These are phyloP conservation scores for Domatiomyces globalis DNA, from an alignment of 2,329 filamentous ascomycete species.

Conservation along the genomic window DNA sequence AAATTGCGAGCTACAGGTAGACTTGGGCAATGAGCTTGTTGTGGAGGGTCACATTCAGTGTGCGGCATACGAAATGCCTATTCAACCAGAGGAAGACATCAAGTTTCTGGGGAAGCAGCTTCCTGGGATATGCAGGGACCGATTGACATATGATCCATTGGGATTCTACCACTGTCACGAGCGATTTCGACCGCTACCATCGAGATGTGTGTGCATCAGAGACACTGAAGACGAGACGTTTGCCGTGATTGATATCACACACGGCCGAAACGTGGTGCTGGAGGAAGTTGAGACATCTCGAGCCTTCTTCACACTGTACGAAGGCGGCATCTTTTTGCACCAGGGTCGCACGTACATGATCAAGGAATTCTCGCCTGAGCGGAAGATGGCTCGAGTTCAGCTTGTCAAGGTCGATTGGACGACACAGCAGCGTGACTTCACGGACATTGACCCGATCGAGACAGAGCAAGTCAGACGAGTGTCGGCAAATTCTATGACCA, in stretches of 20 bases:
- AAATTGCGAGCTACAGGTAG: conserved; percentile 77
- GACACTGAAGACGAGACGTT: conserved; percentile 88
- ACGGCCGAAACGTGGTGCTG: conserved; percentile 67
- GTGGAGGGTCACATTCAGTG: conserved; percentile 92
- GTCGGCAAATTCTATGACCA: conserved; percentile 40
- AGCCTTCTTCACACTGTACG: conserved; percentile 92
- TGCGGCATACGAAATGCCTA: conserved; percentile 87
- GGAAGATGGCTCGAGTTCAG: conserved; percentile 72
- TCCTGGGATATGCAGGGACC: conserved; percentile 53
- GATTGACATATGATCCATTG: conserved; percentile 53
- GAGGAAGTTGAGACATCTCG: conserved; percentile 93
- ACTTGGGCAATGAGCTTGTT: conserved; percentile 81
- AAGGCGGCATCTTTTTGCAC: conserved; percentile 91
- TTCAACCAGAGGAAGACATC: conserved; percentile 60
- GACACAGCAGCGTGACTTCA: conserved; percentile 82
- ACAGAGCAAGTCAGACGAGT: conserved; percentile 76
- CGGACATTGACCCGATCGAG: conserved; percentile 84
- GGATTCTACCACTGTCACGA: conserved; percentile 86
- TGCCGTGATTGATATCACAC: conserved; percentile 72
- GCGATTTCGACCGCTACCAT: conserved; percentile 72
- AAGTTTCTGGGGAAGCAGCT: conserved; percentile 69
- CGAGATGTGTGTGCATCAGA: conserved; percentile 70
- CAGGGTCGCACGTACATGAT: conserved; percentile 90
- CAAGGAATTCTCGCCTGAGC: conserved; percentile 70
- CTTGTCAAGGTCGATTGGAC: conserved; percentile 89